Evolutionary conservation across 192 early-diverging fungal genomes (phyloP).

Genomic region (Coemansia reversa): DNA sequence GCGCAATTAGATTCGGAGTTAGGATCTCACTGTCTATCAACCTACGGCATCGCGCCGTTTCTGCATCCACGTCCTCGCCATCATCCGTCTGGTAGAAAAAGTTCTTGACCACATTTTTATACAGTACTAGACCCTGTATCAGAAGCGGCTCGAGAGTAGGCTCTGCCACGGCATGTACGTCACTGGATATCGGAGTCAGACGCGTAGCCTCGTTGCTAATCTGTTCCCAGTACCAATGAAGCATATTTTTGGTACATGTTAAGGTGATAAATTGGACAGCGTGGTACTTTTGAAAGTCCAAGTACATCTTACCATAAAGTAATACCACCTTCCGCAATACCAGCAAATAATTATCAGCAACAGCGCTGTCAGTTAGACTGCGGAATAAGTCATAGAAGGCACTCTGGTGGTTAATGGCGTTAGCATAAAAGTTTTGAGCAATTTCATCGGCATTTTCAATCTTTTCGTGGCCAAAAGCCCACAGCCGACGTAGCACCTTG

Average conservation of each 20-base stretch:
- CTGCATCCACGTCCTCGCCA: constrained; percentile 39
- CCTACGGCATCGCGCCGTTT: constrained; percentile 52
- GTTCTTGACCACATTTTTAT: constrained; percentile 44
- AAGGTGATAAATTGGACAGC: constrained; percentile 65
- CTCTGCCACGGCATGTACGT: constrained; percentile 12
- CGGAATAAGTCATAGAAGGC: constrained; percentile 39
- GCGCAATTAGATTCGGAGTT: constrained; percentile 65
- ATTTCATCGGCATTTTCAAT: constrained; percentile 18
- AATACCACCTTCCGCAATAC: constrained; percentile 57
- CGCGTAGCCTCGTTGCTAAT: constrained; percentile 37
- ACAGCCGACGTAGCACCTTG: constrained; percentile 74
- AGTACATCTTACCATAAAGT: constrained; percentile 76
- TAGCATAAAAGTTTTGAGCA: constrained; percentile 34
- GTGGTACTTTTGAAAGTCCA: constrained; percentile 68
- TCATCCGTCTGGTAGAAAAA: constrained; percentile 37
- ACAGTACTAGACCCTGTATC: constrained; percentile 72
- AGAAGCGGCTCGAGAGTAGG: constrained; percentile 58
- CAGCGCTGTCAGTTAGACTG: constrained; percentile 13
- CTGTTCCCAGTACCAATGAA: constrained; percentile 75
- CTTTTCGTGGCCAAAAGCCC: constrained; percentile 71
- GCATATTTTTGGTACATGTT: constrained; percentile 61
- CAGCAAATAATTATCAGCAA: constrained; percentile 4
- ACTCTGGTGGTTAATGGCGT: constrained; percentile 27
- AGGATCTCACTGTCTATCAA: constrained; percentile 66
- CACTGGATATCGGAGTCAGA: constrained; percentile 11